Conservation (phyloP, 106 monocot species). For the Xerophyta viscosa region DNA sequence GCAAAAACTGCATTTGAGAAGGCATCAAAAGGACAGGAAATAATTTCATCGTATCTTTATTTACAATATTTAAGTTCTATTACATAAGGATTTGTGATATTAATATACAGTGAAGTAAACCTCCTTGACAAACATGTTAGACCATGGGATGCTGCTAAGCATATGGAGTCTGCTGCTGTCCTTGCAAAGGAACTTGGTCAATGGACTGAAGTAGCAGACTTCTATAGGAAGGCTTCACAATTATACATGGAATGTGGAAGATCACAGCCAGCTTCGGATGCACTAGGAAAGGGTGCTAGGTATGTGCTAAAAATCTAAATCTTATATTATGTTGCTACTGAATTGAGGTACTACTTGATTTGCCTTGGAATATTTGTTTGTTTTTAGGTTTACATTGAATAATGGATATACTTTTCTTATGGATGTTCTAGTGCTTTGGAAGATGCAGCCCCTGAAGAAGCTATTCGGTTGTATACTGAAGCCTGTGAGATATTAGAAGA, state of each 20-base stretch:
- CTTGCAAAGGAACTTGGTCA: constrained; percentile 85
- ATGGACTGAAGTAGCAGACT: constrained; percentile 92
- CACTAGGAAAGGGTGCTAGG: constrained; percentile 92
- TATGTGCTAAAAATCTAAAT: constrained; percentile 9
- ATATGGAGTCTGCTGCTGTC: constrained; percentile 91
- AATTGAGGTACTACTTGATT: too few relatives aligned
- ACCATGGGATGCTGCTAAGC: constrained; percentile 99
- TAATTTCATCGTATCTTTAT: constrained; percentile 77
- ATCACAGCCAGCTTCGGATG: constrained; percentile 96
- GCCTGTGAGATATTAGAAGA: constrained; percentile 84
- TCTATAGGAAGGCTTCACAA: constrained; percentile 76
- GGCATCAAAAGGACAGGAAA: constrained; percentile 98
- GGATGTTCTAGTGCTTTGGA: constrained; percentile 58
- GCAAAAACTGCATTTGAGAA: constrained; percentile 97
- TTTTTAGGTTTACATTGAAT: background rate
- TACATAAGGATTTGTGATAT: too few relatives aligned
- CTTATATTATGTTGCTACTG: too few relatives aligned
- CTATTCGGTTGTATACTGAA: constrained; percentile 67
- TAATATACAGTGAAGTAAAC: too few relatives aligned
- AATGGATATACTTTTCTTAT: constrained; percentile 5
- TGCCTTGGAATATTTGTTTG: background rate
- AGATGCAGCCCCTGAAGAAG: constrained; percentile 76
- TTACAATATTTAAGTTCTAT: background rate
- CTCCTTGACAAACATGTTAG: constrained; percentile 43
- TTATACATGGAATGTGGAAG: constrained; percentile 92